Base-by-base conservation (phyloP, 257 asterid genomes). In the Rhazya stricta region DNA sequence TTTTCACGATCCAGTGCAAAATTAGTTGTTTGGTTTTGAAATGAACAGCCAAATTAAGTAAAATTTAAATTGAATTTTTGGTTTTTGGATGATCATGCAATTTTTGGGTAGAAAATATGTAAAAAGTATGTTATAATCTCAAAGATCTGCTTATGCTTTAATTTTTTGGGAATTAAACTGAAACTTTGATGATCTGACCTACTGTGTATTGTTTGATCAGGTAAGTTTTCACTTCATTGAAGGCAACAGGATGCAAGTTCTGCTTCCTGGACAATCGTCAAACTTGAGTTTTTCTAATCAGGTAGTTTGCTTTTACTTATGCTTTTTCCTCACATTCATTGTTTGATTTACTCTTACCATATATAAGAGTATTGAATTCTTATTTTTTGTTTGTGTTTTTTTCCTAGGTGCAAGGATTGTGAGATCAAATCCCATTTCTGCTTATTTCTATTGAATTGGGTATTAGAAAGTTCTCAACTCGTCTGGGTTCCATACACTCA, bases 391-490 rank as follows among this genome's bases (percentile, higher is more conserved):
- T 53, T 71, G 68, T 66, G 46, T 69, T 79, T 67, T 21, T 74
- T 71, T 68, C 32, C 43, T 66, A 79, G 82, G 83, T 80, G 75
- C 77, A 83, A 81, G 81, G 80, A 78, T 75, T 68, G 72, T 42
- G 85, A 80, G 84, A 76, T 50, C 58, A 39, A 75, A 81, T 53
- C 83, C 84, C 84, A 45, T 71, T 80, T 82, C 85, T 76, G 75
- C 73, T 51, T 77, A 41, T 83, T 76, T 77, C 67, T 79, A 56
- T 77, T 73, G 88, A 83, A 85, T 83, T 86, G 89, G 79, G 76
- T 42, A 77, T 58, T 80, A 75, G 53, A 30, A 63, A 67, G 79
- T 45, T 54, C 54, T 81, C 11, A 56, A 48, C 71, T 68, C 25
- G 57, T 70, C 45, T 29, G 53, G 21, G 66, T 74, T 76, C 67